Base-by-base conservation (phyloP, 2,329 filamentous ascomycete genomes). In the Lachnellula arida region DNA sequence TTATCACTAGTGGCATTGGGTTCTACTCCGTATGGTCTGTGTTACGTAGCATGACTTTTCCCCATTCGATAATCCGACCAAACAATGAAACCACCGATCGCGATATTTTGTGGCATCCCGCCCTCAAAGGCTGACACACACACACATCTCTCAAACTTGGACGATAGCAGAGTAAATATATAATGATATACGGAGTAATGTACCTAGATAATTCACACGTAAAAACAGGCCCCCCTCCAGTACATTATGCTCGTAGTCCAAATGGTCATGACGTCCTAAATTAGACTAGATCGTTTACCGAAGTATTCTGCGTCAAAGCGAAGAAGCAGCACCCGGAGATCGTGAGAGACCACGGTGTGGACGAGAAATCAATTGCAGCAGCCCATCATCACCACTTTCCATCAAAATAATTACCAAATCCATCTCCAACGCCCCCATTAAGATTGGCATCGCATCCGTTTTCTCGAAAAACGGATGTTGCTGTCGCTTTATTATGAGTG, bases 401-500 rank as follows among this genome's bases (percentile, higher is more conserved):
- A 68, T 69, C 66, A 54, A 60, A 58, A 44, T 49, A 47, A 51
- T 34, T 46, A 42, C 39, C 23, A 17, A 49, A 51, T 46, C 51
- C 71, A 70, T 73, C 72, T 73, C 65, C 44, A 49, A 52, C 55
- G 54, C 59, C 58, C 63, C 65, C 64, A 68, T 72, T 72, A 67
- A 75, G 62, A 57, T 64, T 67, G 60, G 62, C 64, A 63, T 64
- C 65, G 68, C 79, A 78, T 82, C 77, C 78, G 79, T 83, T 85
- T 84, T 78, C 70, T 74, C 70, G 70, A 77, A 84, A 69, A 86
- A 85, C 83, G 82, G 82, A 86, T 86, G 83, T 85, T 81, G 82
- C 81, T 73, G 74, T 77, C 75, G 78, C 77, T 74, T 78, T 85
- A 83, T 81, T 80, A 86, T 86, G 83, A 85, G 78, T 82, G 81